Percentiles rank a stretch among this genome's conserved stretches.
Evolutionary conservation across 1,139 yeast species (phyloP).

Genomic region (Kodamaea plutei): DNA sequence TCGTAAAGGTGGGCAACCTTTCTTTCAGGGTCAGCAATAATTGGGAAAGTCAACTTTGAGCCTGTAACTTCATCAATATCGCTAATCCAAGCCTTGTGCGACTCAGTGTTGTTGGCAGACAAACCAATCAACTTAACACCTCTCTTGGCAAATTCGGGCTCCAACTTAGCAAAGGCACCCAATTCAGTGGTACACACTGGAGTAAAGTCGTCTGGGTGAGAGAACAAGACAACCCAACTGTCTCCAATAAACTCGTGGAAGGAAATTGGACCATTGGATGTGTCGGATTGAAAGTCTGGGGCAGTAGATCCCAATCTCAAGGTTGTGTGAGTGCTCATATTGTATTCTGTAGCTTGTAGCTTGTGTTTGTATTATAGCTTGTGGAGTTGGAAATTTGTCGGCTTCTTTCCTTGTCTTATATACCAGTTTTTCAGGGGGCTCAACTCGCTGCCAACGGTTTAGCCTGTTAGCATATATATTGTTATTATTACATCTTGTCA

Average conservation of each 20-base stretch:
- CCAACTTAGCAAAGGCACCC: constrained; percentile 83
- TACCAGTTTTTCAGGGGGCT: constrained; percentile 6
- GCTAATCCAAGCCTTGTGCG: constrained; percentile 78
- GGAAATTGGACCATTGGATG: constrained; percentile 72
- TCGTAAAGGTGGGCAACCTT: constrained; percentile 81
- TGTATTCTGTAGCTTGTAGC: too few relatives aligned
- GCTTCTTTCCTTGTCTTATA: too few relatives aligned
- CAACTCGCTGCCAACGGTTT: too few relatives aligned
- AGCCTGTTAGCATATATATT: constrained; percentile 3
- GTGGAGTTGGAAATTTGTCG: too few relatives aligned
- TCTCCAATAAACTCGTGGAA: constrained; percentile 81
- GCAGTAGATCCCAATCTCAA: constrained; percentile 54
- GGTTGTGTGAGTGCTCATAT: constrained; percentile 7
- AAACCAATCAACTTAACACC: constrained; percentile 81
- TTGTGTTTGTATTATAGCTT: too few relatives aligned
- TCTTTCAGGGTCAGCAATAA: constrained; percentile 78
- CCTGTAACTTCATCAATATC: constrained; percentile 82
- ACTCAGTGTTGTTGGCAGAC: constrained; percentile 73
- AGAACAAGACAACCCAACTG: constrained; percentile 80
- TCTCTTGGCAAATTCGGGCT: constrained; percentile 78
- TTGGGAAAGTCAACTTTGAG: constrained; percentile 72
- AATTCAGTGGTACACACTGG: constrained; percentile 95
- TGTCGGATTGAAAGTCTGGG: constrained; percentile 77
- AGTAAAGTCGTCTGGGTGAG: constrained; percentile 93
- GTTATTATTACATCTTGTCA: constrained; percentile 9